Conservation (phyloP, 2,329 filamentous ascomycete genomes). For the Daldinia sp. region DNA sequence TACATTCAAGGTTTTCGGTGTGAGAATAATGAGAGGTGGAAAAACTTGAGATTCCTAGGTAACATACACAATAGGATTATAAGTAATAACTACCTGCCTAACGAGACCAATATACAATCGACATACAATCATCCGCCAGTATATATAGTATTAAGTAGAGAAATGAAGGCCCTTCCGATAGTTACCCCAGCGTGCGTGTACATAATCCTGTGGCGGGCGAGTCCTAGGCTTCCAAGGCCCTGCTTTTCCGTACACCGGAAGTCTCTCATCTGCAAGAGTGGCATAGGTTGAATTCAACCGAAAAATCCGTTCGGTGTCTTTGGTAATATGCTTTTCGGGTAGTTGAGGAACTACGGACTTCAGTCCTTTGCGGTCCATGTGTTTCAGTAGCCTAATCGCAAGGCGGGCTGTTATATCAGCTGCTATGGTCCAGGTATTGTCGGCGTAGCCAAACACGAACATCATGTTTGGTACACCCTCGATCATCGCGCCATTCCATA, state of each 20-base stretch:
- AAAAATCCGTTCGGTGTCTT: constrained; percentile 1
- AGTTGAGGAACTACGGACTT: constrained; percentile 58
- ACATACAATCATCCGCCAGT: neutral
- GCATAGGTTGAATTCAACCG: constrained; percentile 4
- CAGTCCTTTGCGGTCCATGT: constrained; percentile 60
- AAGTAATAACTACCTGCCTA: neutral
- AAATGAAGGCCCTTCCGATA: neutral
- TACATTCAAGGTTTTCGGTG: neutral
- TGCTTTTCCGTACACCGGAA: constrained; percentile 31
- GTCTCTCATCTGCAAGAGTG: constrained; percentile 41
- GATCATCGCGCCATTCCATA: constrained; percentile 73
- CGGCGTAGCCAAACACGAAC: constrained; percentile 70
- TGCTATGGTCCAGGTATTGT: constrained; percentile 72
- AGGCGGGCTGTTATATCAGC: constrained; percentile 66
- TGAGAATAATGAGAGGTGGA: neutral
- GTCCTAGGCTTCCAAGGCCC: constrained; percentile 30
- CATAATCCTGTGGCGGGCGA: neutral
- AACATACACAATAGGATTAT: neutral
- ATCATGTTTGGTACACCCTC: constrained; percentile 71
- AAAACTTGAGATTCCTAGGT: neutral
- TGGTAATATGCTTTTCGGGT: neutral
- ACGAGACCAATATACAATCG: neutral
- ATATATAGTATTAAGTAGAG: neutral
- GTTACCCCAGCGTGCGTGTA: neutral
- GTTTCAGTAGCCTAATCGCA: constrained; percentile 62